A percentile compares a stretch with the other conserved stretches of the same genome.
phyloP scores from a whole-genome alignment of 495 filamentous ascomycete genomes.

The Hypoxylon cercidicola region DNA sequence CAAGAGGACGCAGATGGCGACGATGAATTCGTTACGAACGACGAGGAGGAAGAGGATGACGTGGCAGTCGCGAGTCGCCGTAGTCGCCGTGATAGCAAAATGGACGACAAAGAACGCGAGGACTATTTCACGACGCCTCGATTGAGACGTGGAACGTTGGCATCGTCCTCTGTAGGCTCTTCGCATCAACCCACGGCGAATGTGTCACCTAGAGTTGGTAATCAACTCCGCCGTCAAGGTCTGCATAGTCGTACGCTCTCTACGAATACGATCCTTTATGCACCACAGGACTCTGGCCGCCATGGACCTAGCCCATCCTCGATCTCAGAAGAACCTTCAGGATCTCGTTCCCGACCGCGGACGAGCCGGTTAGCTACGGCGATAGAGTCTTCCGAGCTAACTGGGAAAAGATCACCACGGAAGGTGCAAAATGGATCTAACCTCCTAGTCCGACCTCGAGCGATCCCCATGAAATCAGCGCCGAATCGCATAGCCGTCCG shows the following conservation, averaged over 20 bases:
- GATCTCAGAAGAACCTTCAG: conserved; percentile 52
- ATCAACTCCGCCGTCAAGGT: conserved; percentile 45
- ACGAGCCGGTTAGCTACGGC: conserved; percentile 43
- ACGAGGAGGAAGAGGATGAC: conserved; percentile 70
- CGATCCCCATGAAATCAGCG: conserved; percentile 39
- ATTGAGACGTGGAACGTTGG: conserved; percentile 31
- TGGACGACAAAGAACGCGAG: conserved; percentile 47
- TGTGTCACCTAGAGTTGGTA: conserved; percentile 47
- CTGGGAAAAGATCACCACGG: conserved; percentile 42
- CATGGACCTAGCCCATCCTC: conserved; percentile 60
- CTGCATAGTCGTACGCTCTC: conserved; percentile 74
- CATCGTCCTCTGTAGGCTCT: conserved; percentile 40
- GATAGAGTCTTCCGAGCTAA: conserved; percentile 29
- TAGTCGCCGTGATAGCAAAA: conserved; percentile 13
- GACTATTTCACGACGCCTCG: conserved; percentile 61
- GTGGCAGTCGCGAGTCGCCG: conserved; percentile 50
- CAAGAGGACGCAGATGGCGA: conserved; percentile 86
- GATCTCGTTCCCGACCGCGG: conserved; percentile 45
- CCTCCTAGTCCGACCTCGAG: conserved; percentile 25
- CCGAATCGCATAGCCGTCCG: conserved; percentile 47
- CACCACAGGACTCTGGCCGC: conserved; percentile 57
- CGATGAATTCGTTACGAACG: conserved; percentile 87
- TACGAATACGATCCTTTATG: conserved; percentile 81
- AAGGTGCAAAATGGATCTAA: conserved; percentile 27
- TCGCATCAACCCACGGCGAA: conserved; percentile 35